These are phyloP conservation scores for Aspergillus ellipticus DNA, from an alignment of 495 filamentous ascomycete species.

Conservation along the genomic window DNA sequence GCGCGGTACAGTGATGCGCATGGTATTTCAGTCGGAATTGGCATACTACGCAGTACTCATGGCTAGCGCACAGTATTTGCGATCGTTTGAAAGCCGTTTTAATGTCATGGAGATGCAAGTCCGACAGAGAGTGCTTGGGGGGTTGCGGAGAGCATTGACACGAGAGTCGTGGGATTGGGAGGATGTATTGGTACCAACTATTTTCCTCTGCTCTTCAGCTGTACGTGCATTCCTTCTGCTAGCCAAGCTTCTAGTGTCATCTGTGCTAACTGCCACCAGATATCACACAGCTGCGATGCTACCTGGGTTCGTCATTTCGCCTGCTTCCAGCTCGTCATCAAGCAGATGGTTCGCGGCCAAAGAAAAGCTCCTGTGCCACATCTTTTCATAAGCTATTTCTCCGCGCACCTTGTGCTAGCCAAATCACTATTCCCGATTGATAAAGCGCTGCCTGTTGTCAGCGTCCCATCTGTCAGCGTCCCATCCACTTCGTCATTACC, in stretches of 20 bases:
- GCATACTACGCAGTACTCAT: constrained; percentile 2
- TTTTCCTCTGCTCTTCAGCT: constrained; percentile 6
- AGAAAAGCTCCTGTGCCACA: background rate
- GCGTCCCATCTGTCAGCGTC: background rate
- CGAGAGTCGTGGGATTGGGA: background rate
- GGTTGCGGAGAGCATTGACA: constrained; percentile 1
- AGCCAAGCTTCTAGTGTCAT: background rate
- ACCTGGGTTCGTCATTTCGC: constrained; percentile 4
- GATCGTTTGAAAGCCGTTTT: background rate
- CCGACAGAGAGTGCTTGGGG: background rate
- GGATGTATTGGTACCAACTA: constrained; percentile 1
- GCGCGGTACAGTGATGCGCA: constrained; percentile 5
- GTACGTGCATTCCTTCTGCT: background rate
- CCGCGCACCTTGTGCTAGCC: background rate
- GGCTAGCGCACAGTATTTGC: constrained; percentile 5
- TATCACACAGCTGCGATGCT: constrained; percentile 2
- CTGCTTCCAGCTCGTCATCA: constrained; percentile 4
- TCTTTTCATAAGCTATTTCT: constrained; percentile 4
- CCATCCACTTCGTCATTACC: background rate
- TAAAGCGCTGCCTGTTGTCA: background rate
- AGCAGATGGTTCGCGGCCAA: background rate
- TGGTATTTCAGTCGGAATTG: constrained; percentile 2
- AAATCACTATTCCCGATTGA: constrained; percentile 2
- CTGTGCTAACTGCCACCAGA: background rate
- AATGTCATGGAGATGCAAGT: constrained; percentile 3